These are phyloP conservation scores for Quambalaria eucalypti DNA, from an alignment of 1,284 basidiomycete species.

Conservation along the genomic window DNA sequence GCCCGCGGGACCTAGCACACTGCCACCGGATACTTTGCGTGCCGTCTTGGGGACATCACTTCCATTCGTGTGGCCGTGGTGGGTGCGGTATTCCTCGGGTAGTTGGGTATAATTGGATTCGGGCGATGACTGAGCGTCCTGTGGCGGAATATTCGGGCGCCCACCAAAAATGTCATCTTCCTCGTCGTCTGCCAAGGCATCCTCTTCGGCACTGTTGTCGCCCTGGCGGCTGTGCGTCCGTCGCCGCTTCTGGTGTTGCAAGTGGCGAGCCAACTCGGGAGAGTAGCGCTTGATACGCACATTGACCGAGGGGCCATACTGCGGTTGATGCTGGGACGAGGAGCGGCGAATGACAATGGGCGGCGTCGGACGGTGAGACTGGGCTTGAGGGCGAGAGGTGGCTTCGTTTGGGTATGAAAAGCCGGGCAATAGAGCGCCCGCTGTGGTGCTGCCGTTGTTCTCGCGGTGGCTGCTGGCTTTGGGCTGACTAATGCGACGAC, in stretches of 20 bases:
- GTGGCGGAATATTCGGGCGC: too few species aligned
- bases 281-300: background rate
- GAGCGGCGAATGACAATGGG: background rate
- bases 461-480: background rate
- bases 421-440: too few species aligned
- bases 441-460: background rate
- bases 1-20: background rate
- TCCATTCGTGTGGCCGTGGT: background rate
- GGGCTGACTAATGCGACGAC: too few species aligned
- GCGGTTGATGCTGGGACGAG: background rate
- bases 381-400: too few species aligned
- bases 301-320: background rate
- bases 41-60: too few species aligned
- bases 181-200: background rate
- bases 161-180: background rate
- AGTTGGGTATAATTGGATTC: background rate
- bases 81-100: background rate
- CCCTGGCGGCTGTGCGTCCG: background rate
- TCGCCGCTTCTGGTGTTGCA: background rate
- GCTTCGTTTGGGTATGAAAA: too few species aligned
- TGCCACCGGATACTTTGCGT: too few species aligned
- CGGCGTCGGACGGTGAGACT: too few species aligned
- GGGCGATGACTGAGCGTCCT: too few species aligned
- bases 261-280: background rate
- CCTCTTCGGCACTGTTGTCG: background rate